Conservation (phyloP, 176 grass and related monocot species). For the Canna indica region DNA sequence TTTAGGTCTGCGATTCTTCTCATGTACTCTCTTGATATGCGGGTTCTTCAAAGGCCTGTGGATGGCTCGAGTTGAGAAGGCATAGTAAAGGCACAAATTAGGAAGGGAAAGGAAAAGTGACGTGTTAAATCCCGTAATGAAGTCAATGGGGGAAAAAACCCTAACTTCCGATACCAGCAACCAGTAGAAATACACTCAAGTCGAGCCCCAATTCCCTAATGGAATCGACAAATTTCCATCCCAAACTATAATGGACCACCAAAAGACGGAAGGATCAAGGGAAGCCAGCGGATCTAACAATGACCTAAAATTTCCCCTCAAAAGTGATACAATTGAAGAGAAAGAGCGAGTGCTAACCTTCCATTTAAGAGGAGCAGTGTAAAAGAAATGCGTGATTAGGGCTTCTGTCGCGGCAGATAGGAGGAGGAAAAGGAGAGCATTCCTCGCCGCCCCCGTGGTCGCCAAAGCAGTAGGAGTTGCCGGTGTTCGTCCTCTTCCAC, state of each 20-base stretch:
- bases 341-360: background rate
- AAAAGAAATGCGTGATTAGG: background rate
- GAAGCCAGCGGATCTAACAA: background rate
- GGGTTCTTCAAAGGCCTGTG: background rate
- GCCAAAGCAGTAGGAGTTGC: background rate
- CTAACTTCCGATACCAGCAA: background rate
- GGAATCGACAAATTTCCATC: background rate
- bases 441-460: background rate
- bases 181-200: background rate
- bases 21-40: background rate
- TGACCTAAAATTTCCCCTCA: background rate
- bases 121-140: too few species aligned
- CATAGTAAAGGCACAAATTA: background rate
- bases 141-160: background rate
- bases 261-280: background rate
- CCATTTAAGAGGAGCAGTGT: background rate
- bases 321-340: background rate
- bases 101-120: too few species aligned
- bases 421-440: constrained; percentile 4
- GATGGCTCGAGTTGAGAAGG: background rate
- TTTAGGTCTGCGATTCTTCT: background rate
- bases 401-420: background rate
- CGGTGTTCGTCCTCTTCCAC: background rate
- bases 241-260: background rate
- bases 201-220: background rate